phyloP scores from a whole-genome alignment of 1,284 basidiomycete species.

The Ustilago tritici region DNA sequence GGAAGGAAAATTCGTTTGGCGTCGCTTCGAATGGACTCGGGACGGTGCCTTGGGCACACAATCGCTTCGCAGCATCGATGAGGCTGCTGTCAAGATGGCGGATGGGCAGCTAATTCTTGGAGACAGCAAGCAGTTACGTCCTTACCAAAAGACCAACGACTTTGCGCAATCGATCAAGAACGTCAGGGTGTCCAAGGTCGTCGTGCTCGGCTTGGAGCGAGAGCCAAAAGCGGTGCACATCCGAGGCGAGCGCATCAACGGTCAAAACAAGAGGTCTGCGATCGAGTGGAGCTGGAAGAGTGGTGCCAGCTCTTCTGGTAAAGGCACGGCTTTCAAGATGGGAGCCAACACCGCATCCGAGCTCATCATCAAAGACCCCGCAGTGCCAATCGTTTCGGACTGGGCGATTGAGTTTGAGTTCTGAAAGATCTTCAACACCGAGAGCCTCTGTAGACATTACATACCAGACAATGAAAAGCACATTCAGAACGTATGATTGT shows the following conservation, averaged over 20 bases:
- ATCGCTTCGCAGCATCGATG: constrained; percentile 40
- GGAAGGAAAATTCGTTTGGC: constrained; percentile 81
- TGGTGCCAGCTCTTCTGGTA: constrained; percentile 37
- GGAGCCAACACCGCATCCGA: constrained; percentile 45
- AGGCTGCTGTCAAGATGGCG: constrained; percentile 27
- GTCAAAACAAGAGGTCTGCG: neutral
- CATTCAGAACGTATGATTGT: neutral
- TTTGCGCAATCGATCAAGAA: constrained; percentile 55
- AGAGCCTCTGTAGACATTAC: neutral
- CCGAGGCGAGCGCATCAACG: constrained; percentile 26
- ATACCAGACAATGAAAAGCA: neutral
- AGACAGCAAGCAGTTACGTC: constrained; percentile 44
- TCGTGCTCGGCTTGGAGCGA: constrained; percentile 62
- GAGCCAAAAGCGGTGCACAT: constrained; percentile 44
- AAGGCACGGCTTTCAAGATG: constrained; percentile 18
- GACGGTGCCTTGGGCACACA: constrained; percentile 24
- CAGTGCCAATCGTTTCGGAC: constrained; percentile 52
- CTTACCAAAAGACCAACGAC: constrained; percentile 41
- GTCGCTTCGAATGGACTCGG: constrained; percentile 53
- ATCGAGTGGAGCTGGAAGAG: constrained; percentile 56
- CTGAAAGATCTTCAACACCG: neutral
- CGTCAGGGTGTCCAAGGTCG: constrained; percentile 64
- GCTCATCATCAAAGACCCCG: constrained; percentile 63
- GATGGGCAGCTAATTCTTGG: constrained; percentile 29
- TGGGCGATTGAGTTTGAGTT: constrained; percentile 58